Base-by-base conservation (phyloP, 2,329 filamentous ascomycete species). In the Helminthosporium solani region DNA sequence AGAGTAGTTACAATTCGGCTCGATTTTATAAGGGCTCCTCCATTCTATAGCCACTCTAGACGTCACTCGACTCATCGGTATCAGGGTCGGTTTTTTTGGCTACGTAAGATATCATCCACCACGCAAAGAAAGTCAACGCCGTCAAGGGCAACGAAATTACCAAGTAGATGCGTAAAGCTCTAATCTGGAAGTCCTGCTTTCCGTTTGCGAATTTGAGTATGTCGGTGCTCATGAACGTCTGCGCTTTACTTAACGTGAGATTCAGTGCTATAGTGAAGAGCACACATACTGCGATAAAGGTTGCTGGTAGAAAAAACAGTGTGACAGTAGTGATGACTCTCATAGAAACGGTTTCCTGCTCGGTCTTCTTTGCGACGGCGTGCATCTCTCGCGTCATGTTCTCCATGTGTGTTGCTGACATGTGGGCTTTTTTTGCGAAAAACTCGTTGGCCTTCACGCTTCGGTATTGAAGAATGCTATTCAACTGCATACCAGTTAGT, bases 201-300 rank as follows among this genome's bases (percentile, higher is more conserved):
- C 54, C 46, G 35, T 58, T 57, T 7, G 58, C 27, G 33, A 53
- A 62, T 3, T 44, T 47, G 11, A 73, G 45, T 7, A 73, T 72
- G 18, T 70, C 65, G 0, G 70, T 73, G 46, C 68, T 71, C 69
- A 74, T 71, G 33, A 74, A 61, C 4, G 71, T 74, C 71, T 73
- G 36, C 27, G 19, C n/a, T 12, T 1, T 3, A 14, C 39, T 46
- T 39, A 42, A 35, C 15, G 15, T 11, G 33, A 36, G 7, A 18
- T 3, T 18, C 11, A 12, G 16, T 15, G 19, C 31, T 16, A 30
- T 27, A 20, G 7, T 12, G 9, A 42, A 9, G 35, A 18, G n/a
- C n/a, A 7, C 31, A 12, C 35, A 33, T 61, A 74, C 72, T 7
- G 70, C 70, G 7, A 74, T 68, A 47, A 74, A 75, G 0, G 71